Conservation (phyloP, 2,329 filamentous ascomycete genomes). For the Dryadomyces sulphureus region DNA sequence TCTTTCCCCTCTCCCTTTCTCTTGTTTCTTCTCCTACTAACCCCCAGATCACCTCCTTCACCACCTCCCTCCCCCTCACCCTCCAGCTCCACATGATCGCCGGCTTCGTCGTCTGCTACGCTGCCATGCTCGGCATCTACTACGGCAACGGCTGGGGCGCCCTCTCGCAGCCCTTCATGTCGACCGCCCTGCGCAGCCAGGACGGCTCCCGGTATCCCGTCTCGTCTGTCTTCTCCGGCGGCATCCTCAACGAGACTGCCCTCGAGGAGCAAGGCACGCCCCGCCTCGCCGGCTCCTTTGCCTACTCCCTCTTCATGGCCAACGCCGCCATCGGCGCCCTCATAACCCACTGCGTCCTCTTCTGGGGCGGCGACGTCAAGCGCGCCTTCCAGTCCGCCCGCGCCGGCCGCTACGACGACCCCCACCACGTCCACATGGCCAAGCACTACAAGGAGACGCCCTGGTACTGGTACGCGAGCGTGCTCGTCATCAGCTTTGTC, state of each 20-base stretch:
- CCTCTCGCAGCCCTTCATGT: conserved; percentile 37
- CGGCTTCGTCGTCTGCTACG: conserved; percentile 32
- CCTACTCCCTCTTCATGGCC: conserved; percentile 38
- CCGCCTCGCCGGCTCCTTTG: conserved; percentile 31
- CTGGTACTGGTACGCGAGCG: conserved; percentile 29
- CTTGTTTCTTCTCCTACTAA: background rate
- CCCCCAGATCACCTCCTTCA: conserved; percentile 35
- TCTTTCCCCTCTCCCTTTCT: background rate
- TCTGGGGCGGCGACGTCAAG: conserved; percentile 39
- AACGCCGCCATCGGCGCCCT: conserved; percentile 44
- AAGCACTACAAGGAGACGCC: conserved; percentile 36
- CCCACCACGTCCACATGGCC: conserved; percentile 36
- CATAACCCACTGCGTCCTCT: conserved; percentile 34
- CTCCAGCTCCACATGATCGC: conserved; percentile 30
- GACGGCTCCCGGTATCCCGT: conserved; percentile 27
- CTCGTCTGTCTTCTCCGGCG: conserved; percentile 23
- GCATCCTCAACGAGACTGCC: conserved; percentile 25
- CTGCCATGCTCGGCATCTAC: conserved; percentile 35
- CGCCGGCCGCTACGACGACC: conserved; percentile 28
- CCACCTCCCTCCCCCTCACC: conserved; percentile 35
- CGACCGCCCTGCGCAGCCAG: conserved; percentile 25
- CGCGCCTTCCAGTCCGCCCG: conserved; percentile 30
- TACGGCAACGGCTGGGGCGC: conserved; percentile 33
- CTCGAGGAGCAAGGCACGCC: conserved; percentile 30
- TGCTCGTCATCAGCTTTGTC: conserved; percentile 28